A percentile compares a stretch with the other conserved stretches of the same genome.
Evolutionary conservation across 1,284 basidiomycete species (phyloP).

Genomic region (Ceratobasidium sp.): DNA sequence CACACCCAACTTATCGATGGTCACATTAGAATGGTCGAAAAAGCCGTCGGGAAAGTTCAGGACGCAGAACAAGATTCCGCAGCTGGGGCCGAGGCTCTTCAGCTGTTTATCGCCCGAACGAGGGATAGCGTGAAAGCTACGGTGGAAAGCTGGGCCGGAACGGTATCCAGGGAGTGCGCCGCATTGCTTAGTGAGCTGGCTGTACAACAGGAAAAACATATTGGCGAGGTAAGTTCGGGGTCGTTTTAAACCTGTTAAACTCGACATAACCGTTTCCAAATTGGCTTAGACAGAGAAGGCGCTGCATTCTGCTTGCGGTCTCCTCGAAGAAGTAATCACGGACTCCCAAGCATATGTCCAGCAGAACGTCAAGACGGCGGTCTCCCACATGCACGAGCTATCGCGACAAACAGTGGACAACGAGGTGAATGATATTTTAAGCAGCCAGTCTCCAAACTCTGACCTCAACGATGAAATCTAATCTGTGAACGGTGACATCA

Average conservation of each 20-base stretch:
- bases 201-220: conserved; percentile 55
- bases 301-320: conserved; percentile 62
- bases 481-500: neutral
- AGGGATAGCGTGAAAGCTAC: conserved; percentile 67
- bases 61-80: conserved; percentile 68
- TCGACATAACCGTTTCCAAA: neutral
- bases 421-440: conserved; percentile 60
- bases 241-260: neutral
- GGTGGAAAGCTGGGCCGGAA: conserved; percentile 68
- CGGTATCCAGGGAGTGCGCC: conserved; percentile 65
- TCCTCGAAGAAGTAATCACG: conserved; percentile 51
- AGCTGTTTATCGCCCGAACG: conserved; percentile 66
- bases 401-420: conserved; percentile 55
- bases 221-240: conserved; percentile 56
- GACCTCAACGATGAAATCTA: neutral
- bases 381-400: conserved; percentile 45
- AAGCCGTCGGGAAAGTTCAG: conserved; percentile 71
- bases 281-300: conserved; percentile 65
- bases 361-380: conserved; percentile 53
- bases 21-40: conserved; percentile 70
- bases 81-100: conserved; percentile 66
- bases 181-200: conserved; percentile 65
- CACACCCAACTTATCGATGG: conserved; percentile 71
- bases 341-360: conserved; percentile 56
- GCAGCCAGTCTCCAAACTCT: neutral